phyloP scores from a whole-genome alignment of 2,329 filamentous ascomycete species.

The Beauveria medogensis region DNA sequence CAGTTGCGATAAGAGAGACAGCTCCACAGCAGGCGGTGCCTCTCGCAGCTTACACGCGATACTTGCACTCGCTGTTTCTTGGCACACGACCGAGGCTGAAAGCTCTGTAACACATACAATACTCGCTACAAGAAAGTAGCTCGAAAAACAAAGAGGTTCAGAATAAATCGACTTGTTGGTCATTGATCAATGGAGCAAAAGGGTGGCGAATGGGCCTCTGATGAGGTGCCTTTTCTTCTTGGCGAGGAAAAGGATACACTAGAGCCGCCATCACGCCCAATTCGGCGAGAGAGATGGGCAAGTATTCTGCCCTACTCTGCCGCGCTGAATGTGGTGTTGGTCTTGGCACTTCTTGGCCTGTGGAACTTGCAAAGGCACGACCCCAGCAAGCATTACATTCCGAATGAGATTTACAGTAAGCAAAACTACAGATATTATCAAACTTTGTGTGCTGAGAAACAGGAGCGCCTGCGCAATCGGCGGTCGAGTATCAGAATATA shows the following conservation, averaged over 20 bases:
- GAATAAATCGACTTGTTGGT: not conserved
- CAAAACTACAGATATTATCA: not conserved
- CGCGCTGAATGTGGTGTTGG: not conserved
- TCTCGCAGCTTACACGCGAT: not conserved
- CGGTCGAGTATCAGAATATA: slow-evolving; percentile 40
- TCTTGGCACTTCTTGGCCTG: not conserved
- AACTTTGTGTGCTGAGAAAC: not conserved
- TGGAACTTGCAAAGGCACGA: not conserved
- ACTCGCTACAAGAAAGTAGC: too few relatives aligned
- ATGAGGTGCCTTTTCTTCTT: slow-evolving; percentile 9
- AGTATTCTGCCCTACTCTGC: slow-evolving; percentile 8
- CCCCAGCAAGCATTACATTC: slow-evolving; percentile 10
- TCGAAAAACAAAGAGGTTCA: too few relatives aligned
- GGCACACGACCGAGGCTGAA: too few relatives aligned
- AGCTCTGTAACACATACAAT: not conserved
- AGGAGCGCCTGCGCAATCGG: slow-evolving; percentile 36
- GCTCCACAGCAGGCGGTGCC: not conserved
- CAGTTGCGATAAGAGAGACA: not conserved
- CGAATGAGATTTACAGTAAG: slow-evolving; percentile 26
- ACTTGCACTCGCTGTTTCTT: too few relatives aligned
- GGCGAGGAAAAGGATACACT: slow-evolving; percentile 5
- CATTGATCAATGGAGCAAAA: not conserved
- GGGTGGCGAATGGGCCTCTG: not conserved
- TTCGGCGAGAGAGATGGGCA: slow-evolving; percentile 5
- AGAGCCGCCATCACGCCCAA: not conserved